Evolutionary conservation across 768 basidiomycete species (phyloP).

Genomic region (Sutorius australiensis): DNA sequence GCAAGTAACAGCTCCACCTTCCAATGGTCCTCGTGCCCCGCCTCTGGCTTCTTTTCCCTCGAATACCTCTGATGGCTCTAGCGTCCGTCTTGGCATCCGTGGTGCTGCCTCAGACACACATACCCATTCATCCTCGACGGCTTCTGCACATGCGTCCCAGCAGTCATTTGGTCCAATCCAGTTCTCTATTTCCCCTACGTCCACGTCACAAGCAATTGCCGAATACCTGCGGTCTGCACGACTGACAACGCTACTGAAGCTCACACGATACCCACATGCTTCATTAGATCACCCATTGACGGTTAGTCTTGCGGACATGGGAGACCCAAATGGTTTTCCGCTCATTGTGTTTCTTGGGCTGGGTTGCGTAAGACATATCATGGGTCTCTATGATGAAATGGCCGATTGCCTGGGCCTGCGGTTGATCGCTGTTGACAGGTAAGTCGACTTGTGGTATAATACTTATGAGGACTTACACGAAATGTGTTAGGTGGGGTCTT

Average conservation of each 20-base stretch:
- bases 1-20: slow-evolving; percentile 34
- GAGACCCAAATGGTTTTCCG: slow-evolving; percentile 79
- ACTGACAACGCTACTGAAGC: slow-evolving; percentile 75
- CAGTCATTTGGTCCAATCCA: slow-evolving; percentile 27
- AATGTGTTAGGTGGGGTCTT: slow-evolving; percentile 72
- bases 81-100: slow-evolving; percentile 32
- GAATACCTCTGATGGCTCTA: slow-evolving; percentile 53
- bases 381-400: slow-evolving; percentile 96
- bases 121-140: slow-evolving; percentile 45
- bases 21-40: slow-evolving; percentile 39
- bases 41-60: slow-evolving; percentile 36
- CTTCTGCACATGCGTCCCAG: slow-evolving; percentile 21
- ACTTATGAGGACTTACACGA: slow-evolving; percentile 12
- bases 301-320: slow-evolving; percentile 93
- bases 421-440: slow-evolving; percentile 93
- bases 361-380: slow-evolving; percentile 91
- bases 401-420: slow-evolving; percentile 82
- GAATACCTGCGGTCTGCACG: slow-evolving; percentile 84
- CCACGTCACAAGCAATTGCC: slow-evolving; percentile 70
- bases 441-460: slow-evolving; percentile 19
- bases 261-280: slow-evolving; percentile 78
- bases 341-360: slow-evolving; percentile 90
- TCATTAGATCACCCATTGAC: slow-evolving; percentile 69
- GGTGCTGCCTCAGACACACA: slow-evolving; percentile 47
- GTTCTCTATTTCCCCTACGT: slow-evolving; percentile 45